Evolutionary conservation across 164 flowering plant genomes (phyloP), one percentile per base, ranked within the genome.

Genomic region (Stephania yunnanensis): DNA sequence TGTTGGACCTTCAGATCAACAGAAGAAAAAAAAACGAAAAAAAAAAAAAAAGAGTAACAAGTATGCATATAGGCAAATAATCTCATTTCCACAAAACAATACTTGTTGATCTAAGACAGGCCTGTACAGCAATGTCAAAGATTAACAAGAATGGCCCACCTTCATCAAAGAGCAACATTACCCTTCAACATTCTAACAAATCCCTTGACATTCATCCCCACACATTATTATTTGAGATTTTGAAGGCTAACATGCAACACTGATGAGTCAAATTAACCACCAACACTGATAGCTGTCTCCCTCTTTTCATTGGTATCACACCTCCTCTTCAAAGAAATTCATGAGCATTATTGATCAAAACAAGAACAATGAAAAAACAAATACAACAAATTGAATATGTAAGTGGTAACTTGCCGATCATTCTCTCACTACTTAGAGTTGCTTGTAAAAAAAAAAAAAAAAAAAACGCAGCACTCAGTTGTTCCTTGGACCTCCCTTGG

Each of bases 161-260:
- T 36, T 36, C 42, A 36, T 36, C 42, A 36, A 36, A 36, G 42
- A 36, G 4, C 42, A 36, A 36, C 42, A 36, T 36, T 4, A 22
- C 66, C 44, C 76, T 67, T 65, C 19, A 81, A 73, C 79, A 73
- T 81, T 84, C 82, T 80, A 83, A 74, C 74, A 83, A 82, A 79
- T 71, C 81, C 74, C 77, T 76, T 77, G 81, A 53, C 77, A 74
- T 71, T 75, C 80, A 75, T 66, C 79, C 82, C 81, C 83, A 78
- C 44, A 50, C 12, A 50, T 74, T 77, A 36, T 36, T 36, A 36
- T 36, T 36, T 36, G 42, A 36, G 1, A 36, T 79, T 78, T 82
- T 70, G 77, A 82, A 79, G 84, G 82, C 78, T 83, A 83, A 83
- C 77, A 81, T 82, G 85, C 64, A 81, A 75, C 42, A 83, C 78